Evolutionary conservation across 768 basidiomycete species (phyloP).

Genomic region (Hygrocybe punicea): DNA sequence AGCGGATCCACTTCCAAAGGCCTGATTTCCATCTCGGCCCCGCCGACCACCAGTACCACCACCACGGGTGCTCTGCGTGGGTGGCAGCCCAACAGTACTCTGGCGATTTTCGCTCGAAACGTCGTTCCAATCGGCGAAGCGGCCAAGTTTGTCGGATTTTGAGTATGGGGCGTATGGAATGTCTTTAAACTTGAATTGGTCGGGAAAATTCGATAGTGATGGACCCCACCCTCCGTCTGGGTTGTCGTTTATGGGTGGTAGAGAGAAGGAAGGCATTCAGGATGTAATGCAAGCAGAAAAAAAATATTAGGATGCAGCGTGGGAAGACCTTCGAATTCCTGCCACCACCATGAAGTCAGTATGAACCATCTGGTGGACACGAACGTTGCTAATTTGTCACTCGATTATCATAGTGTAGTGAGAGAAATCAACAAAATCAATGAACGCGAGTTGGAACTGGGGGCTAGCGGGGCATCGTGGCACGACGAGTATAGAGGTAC

Average conservation of each 20-base stretch:
- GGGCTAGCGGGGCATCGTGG: slow-evolving; percentile 73
- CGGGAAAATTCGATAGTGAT: slow-evolving; percentile 71
- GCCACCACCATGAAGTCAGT: slow-evolving; percentile 67
- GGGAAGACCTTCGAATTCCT: slow-evolving; percentile 15
- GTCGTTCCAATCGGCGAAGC: slow-evolving; percentile 98
- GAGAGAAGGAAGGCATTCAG: slow-evolving; percentile 80
- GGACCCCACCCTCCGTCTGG: slow-evolving; percentile 94
- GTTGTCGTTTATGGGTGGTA: slow-evolving; percentile 88
- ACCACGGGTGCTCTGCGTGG: slow-evolving; percentile 48
- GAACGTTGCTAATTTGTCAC: slow-evolving; percentile 3
- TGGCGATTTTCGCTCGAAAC: slow-evolving; percentile 62
- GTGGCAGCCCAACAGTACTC: slow-evolving; percentile 46
- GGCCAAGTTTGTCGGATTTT: slow-evolving; percentile 96
- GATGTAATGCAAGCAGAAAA: slow-evolving; percentile 20
- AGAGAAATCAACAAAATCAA: slow-evolving; percentile 94
- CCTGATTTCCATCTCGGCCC: slow-evolving; percentile 68
- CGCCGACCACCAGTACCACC: slow-evolving; percentile 54
- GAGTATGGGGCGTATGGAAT: slow-evolving; percentile 98
- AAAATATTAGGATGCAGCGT: slow-evolving; percentile 7
- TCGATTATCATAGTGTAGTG: slow-evolving; percentile 59
- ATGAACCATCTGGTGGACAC: slow-evolving; percentile 1
- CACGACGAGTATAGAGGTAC: slow-evolving; percentile 88
- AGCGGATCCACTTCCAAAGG: slow-evolving; percentile 85
- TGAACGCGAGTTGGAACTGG: slow-evolving; percentile 80
- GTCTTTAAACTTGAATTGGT: slow-evolving; percentile 96